Percentiles rank a stretch among this genome's conserved stretches.
Conservation (phyloP, 345 rosid genomes). For the Anacardium occidentale region DNA sequence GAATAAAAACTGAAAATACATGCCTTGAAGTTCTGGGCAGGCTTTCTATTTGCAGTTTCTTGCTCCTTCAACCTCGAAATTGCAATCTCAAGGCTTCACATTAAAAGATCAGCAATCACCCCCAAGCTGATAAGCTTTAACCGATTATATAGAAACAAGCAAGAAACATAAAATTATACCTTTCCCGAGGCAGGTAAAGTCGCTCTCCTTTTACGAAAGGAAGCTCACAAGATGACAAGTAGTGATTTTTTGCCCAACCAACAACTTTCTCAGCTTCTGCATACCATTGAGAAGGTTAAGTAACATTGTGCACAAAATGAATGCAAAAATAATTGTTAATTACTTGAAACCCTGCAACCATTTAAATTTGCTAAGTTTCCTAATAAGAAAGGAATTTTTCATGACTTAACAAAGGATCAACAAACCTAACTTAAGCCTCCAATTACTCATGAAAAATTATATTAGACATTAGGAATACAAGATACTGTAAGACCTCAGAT, state of each 20-base stretch:
- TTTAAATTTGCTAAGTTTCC: not conserved
- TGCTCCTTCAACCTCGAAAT: slow-evolving; percentile 77
- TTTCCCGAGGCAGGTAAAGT: slow-evolving; percentile 73
- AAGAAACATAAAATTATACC: slow-evolving; percentile 40
- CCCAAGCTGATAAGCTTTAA: not conserved
- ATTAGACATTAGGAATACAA: too few relatives aligned
- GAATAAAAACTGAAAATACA: slow-evolving; percentile 16
- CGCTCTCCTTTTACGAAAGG: slow-evolving; percentile 72
- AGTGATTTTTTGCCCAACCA: slow-evolving; percentile 97
- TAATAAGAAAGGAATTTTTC: not conserved
- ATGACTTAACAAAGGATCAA: not conserved
- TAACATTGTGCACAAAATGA: slow-evolving; percentile 3
- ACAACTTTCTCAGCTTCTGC: slow-evolving; percentile 91
- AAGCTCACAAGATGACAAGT: slow-evolving; percentile 58
- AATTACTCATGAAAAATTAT: not conserved
- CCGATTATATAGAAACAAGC: not conserved
- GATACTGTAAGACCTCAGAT: too few relatives aligned
- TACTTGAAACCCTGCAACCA: slow-evolving; percentile 6
- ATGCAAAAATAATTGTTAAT: not conserved
- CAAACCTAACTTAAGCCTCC: slow-evolving; percentile 1
- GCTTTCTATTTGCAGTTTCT: slow-evolving; percentile 62
- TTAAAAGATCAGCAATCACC: slow-evolving; percentile 33
- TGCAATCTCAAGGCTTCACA: slow-evolving; percentile 80
- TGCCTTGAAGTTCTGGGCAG: slow-evolving; percentile 81
- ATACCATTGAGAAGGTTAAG: slow-evolving; percentile 16